Base-by-base conservation (phyloP, 2,329 filamentous ascomycete species). In the Hymenoscyphus scutula region DNA sequence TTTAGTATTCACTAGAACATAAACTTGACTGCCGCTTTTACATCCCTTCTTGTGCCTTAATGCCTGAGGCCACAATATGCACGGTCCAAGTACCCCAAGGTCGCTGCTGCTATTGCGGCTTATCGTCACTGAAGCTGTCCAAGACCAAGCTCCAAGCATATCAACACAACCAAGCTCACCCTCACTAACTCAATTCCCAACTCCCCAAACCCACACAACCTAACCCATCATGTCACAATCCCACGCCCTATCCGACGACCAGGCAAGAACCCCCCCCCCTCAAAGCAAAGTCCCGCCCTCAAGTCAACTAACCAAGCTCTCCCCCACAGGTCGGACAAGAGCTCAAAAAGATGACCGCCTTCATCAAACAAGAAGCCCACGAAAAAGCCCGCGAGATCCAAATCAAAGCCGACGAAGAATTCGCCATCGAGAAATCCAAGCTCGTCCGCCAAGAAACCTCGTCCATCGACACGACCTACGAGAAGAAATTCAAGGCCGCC, bases 301-400 rank as follows among this genome's bases (percentile, higher is more conserved):
- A 37, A 30, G 58, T 56, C 48, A 62, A 51, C 56, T 62, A 64
- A 63, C 19, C 48, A 59, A 38, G 48, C 53, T 37, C 29, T 64
- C 64, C 58, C 64, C 58, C 62, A 67, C 77, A 98, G 92, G 95
- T 99, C 84, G 89, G 91, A 80, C 89, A 91, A 80, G 95, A 99
- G 87, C 91, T 99, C 80, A 93, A 91, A 84, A 99, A 99, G 87
- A 99, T 99, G 95, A 98, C 95, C 64, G 94, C 93, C 76, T 99
- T 99, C 86, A 99, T 99, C 87, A 91, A 92, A 79, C 95, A 98
- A 81, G 95, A 99, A 82, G 95, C 95, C 64, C 86, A 90, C 74
- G 95, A 99, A 77, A 99, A 99, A 81, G 92, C 92, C 73, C 90
- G 90, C 76, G 95, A 99, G 80, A 98, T 99, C 79, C 87, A 95